Evolutionary conservation across 2,329 filamentous ascomycete species (phyloP).

Genomic region (Hypoxylon sp.): DNA sequence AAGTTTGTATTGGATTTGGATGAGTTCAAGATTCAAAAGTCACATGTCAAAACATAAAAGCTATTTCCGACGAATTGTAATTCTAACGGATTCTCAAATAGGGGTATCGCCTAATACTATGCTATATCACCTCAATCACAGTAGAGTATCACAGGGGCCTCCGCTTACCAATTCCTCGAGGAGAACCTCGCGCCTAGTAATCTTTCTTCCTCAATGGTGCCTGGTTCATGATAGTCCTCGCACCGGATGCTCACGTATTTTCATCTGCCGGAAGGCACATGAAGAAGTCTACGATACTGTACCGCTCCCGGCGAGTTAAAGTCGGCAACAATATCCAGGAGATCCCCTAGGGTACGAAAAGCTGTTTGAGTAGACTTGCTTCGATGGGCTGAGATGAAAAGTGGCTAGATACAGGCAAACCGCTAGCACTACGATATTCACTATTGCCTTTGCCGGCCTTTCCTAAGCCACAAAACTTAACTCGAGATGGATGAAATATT

Average conservation of each 20-base stretch:
- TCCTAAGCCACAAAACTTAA: background rate
- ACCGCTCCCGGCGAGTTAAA: background rate
- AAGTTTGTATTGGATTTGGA: background rate
- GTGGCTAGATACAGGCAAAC: background rate
- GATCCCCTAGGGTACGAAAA: background rate
- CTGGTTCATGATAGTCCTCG: background rate
- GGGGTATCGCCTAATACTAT: background rate
- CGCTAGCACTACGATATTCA: background rate
- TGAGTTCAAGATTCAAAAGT: background rate
- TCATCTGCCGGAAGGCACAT: background rate
- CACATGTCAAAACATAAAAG: background rate
- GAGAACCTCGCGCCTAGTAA: background rate
- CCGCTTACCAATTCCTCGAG: background rate
- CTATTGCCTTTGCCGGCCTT: background rate
- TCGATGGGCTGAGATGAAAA: background rate
- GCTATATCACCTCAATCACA: background rate
- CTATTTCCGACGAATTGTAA: background rate
- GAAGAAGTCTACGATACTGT: background rate
- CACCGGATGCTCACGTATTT: background rate
- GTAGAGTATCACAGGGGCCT: background rate
- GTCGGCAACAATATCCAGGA: background rate
- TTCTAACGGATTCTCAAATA: background rate
- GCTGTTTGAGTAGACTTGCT: background rate
- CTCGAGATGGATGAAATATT: background rate
- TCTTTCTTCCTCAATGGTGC: background rate